Conservation (phyloP, 192 early-diverging fungal genomes). For the Coemansia erecta region DNA sequence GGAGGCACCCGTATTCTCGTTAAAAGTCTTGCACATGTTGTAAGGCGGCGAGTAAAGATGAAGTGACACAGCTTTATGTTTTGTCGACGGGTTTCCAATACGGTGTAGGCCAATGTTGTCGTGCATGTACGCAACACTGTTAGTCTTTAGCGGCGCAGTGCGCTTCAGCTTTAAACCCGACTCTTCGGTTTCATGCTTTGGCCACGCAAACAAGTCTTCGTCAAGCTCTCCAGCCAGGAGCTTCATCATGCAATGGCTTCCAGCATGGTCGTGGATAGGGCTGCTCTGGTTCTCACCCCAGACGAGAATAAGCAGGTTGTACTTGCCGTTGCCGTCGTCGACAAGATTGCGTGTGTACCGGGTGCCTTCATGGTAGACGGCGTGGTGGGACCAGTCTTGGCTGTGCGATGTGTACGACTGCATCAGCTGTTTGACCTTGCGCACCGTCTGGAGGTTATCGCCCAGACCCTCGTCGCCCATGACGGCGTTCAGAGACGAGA, state of each 20-base stretch:
- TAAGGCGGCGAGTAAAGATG: conserved; percentile 91
- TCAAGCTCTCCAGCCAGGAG: conserved; percentile 76
- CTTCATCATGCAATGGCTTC: conserved; percentile 91
- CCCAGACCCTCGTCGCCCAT: conserved; percentile 43
- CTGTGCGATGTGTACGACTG: conserved; percentile 62
- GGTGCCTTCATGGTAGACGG: conserved; percentile 65
- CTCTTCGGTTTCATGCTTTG: conserved; percentile 32
- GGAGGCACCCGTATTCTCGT: conserved; percentile 64
- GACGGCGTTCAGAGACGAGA: conserved; percentile 24
- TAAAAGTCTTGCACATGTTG: conserved; percentile 79
- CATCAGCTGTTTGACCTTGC: conserved; percentile 58
- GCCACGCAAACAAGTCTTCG: conserved; percentile 80
- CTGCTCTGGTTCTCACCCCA: conserved; percentile 76
- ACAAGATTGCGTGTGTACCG: conserved; percentile 86
- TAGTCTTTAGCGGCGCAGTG: conserved; percentile 40
- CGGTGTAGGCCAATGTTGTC: conserved; percentile 89
- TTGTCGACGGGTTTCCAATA: conserved; percentile 63
- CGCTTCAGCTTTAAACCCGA: conserved; percentile 43
- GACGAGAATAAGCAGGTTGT: conserved; percentile 87
- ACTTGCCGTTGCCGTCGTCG: conserved; percentile 88
- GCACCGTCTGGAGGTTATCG: conserved; percentile 25
- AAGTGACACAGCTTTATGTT: conserved; percentile 69
- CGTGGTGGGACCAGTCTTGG: conserved; percentile 74
- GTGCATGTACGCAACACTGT: conserved; percentile 84
- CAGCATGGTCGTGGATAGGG: conserved; percentile 89